Evolutionary conservation across 371 early-diverging fungal species (phyloP), one percentile per base, ranked within the genome.

Genomic region (Mucor piriformis): DNA sequence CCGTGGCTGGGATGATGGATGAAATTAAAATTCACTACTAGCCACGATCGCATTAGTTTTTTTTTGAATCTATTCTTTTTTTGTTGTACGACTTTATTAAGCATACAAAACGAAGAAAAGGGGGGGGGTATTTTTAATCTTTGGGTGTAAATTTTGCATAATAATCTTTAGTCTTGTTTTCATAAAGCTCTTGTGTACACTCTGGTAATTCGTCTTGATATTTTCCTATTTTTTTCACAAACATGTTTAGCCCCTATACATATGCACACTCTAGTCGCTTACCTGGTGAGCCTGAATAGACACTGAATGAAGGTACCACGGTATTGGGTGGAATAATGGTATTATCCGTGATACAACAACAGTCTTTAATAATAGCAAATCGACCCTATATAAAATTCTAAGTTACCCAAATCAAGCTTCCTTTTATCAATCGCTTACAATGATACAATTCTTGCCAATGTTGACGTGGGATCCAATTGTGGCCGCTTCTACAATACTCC

Each of bases 311-410:
- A 24, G 97, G 93, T 0, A 98, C 83, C 3, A 98, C 92, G 1
- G 95, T 83, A 63, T 95, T 91, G 8, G 97, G 93, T 21, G 97
- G 89, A 25, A 98, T 87, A 7, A 97, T 92, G 0, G 97, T 88
- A 53, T 89, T 88, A 64, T 97, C 97, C 50, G 93, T 88, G 27
- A 98, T 94, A 57, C 87, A 77, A 52, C 88, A 87, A 54, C 95
- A 92, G 62, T 96, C 97, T 70, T 96, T 97, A 49, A 98, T 95
- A 35, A 96, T 90, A 3, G 92, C 89, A 73, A 96, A 97, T 16
- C 95, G 85, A 3, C 98, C 96, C 95, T 95, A 69, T 21, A 11
- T 27, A 25, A 23, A 25, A 16, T n/a, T 5, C 27, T 53, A 44
- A 27, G 43, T 21, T 44, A 15, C 18, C 11, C n/a, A 35, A 61